These are phyloP conservation scores for Aciculosporium take DNA, from an alignment of 2,329 filamentous ascomycete species.

Conservation along the genomic window DNA sequence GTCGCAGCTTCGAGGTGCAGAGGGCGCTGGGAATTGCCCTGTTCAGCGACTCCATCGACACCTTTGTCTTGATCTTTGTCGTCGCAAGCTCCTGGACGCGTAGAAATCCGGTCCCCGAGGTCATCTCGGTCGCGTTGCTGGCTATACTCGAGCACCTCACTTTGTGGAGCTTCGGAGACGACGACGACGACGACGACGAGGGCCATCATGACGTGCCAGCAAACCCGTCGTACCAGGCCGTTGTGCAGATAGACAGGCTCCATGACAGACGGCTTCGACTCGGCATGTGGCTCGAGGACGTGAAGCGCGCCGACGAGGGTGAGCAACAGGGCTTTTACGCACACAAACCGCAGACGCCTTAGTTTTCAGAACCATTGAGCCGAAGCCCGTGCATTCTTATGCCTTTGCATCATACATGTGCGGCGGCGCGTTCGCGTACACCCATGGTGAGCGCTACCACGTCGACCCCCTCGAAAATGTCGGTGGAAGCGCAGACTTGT, in stretches of 20 bases:
- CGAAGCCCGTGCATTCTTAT: no score
- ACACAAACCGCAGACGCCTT: neutral
- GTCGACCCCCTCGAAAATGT: no score
- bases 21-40: conserved; percentile 18
- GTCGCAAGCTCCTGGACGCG: conserved; percentile 18
- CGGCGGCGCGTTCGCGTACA: no score
- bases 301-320: conserved; percentile 8
- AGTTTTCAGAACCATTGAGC: neutral
- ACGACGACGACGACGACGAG: conserved; percentile 9
- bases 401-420: no score
- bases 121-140: conserved; percentile 16
- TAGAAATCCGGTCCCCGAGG: conserved; percentile 16
- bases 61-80: conserved; percentile 20
- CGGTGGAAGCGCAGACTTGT: no score
- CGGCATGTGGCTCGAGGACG: conserved; percentile 19
- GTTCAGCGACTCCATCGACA: conserved; percentile 20
- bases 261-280: conserved; percentile 18
- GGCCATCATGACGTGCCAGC: no score
- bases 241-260: conserved; percentile 4
- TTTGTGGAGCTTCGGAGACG: conserved; percentile 19
- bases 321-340: neutral
- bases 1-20: conserved; percentile 13
- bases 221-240: conserved; percentile 6
- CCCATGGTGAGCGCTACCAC: no score
- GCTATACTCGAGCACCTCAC: conserved; percentile 19